These are phyloP conservation scores for Solanum pinnatisectum DNA, from an alignment of 257 asterid genomes.

Conservation along the genomic window DNA sequence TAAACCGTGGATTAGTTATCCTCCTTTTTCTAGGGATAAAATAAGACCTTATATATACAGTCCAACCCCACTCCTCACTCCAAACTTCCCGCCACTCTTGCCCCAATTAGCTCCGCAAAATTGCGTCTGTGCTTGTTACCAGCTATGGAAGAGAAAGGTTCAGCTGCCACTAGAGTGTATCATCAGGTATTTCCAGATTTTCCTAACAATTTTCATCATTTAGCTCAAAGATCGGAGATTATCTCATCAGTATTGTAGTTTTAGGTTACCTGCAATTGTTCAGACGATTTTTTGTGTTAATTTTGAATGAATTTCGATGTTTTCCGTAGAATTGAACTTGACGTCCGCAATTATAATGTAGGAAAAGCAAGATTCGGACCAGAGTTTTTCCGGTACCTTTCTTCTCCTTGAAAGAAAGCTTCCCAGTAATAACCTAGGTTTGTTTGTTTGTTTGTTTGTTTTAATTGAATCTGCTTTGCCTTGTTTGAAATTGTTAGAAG, in stretches of 20 bases:
- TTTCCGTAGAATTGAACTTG: not conserved
- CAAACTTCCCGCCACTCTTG: not conserved
- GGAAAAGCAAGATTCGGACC: constrained; percentile 53
- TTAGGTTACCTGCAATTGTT: not conserved
- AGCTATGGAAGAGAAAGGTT: not conserved
- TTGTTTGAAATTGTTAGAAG: constrained; percentile 11
- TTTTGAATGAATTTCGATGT: not conserved
- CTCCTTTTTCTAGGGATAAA: no score
- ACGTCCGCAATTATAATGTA: not conserved
- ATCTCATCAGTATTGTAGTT: not conserved
- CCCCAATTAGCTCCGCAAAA: not conserved
- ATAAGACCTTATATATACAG: no score
- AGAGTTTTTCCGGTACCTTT: constrained; percentile 62
- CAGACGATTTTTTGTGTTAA: not conserved
- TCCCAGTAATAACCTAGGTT: not conserved
- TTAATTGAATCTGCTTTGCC: not conserved
- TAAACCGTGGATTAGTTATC: no score
- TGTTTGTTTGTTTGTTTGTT: not conserved
- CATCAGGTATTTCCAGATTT: not conserved
- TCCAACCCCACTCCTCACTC: not conserved
- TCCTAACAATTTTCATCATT: not conserved
- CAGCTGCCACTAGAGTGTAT: not conserved
- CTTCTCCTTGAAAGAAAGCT: not conserved
- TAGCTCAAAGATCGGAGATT: not conserved
- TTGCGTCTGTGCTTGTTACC: not conserved